phyloP scores from a whole-genome alignment of 176 grass and related monocot species.

The Dendrocalamus sinicus region DNA sequence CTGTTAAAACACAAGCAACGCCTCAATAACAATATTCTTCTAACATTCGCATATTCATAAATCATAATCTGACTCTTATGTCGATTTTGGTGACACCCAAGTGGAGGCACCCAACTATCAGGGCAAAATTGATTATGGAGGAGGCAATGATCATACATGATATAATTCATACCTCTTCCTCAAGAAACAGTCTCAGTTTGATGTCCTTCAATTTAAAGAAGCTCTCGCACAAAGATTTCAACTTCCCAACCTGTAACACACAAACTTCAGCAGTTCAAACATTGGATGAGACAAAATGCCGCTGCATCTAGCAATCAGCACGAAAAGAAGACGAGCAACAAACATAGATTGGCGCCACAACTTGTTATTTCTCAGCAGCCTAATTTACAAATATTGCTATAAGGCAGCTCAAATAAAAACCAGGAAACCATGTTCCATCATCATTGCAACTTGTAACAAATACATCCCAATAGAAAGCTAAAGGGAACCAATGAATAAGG shows the following conservation, averaged over 20 bases:
- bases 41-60: background rate
- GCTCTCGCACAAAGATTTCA: constrained; percentile 80
- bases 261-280: background rate
- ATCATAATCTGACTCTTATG: background rate
- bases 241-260: constrained; percentile 66
- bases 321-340: background rate
- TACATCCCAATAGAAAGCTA: background rate
- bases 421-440: background rate
- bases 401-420: background rate
- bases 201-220: constrained; percentile 94
- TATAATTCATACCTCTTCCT: constrained; percentile 69
- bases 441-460: background rate
- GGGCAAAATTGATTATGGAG: background rate
- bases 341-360: constrained; percentile 18
- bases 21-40: background rate
- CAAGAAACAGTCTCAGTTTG: constrained; percentile 72
- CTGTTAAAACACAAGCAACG: constrained; percentile 40
- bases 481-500: background rate
- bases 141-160: background rate
- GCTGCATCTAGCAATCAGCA: background rate
- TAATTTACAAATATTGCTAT: constrained; percentile 20
- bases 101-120: background rate
- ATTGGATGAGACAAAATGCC: background rate
- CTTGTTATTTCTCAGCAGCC: background rate
- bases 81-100: background rate